Base-by-base conservation (phyloP, 2,329 filamentous ascomycete genomes). In the Pseudogymnoascus sp. region DNA sequence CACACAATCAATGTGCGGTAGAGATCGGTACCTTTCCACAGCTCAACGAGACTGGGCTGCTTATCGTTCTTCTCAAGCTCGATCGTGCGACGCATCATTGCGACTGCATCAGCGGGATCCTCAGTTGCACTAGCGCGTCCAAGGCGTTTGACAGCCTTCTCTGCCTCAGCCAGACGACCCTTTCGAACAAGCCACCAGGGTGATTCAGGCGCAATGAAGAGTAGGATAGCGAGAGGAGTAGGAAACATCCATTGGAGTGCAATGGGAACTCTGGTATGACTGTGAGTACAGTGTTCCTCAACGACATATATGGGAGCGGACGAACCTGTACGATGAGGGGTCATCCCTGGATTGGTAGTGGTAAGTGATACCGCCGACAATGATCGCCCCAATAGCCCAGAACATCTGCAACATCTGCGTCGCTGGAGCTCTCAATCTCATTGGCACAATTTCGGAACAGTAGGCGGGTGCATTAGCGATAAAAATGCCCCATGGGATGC, bases 371-470 rank as follows among this genome's bases (percentile, higher is more conserved):
- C 74, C 83, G 33, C 78, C 80, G 23, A 86, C 84, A 63, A 87
- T 83, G 70, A 87, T 86, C 37, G 74, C 72, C 26, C 83, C 84
- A 69, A 87, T 81, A 16, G 83, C 80, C 83, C 83, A 87, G 75
- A 83, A 84, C 83, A 86, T 86, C 74, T 87, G 84, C 72, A 87
- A 68, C 79, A 83, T 86, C 73, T 83, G 80, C 2, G 84, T 87
- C 4, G 78, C 78, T 19, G 82, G 80, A 61, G 80, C 84, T 71
- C 83, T 74, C 62, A 87, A 73, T 69, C 75, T 74, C 61, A 87
- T 78, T 1, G 84, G 84, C 2, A 84, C 82, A 63, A 81, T 78
- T 67, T 81, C 80, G 33, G 76, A 76, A 10, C 66, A 67, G 52
- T 68, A 68, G 11, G 68, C 63, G 12, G 66, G 65, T 8, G 65